phyloP scores from a whole-genome alignment of 202 grass and related monocot species.

The Brachypodium distachyon region DNA sequence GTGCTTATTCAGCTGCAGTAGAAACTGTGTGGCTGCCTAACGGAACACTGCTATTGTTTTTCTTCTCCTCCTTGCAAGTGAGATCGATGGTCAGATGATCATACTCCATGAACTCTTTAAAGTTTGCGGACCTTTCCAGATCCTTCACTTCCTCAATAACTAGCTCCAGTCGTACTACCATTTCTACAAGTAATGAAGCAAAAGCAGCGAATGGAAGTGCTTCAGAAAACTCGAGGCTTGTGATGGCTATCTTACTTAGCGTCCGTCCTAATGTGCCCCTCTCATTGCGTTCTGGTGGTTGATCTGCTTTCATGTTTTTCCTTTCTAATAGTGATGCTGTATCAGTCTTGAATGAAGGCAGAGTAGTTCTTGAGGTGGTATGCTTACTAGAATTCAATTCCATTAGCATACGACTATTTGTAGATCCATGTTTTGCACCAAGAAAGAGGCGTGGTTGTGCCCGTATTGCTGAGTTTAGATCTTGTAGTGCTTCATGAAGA shows the following conservation, averaged over 20 bases:
- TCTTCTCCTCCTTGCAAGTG: slow-evolving; percentile 25
- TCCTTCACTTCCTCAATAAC: slow-evolving; percentile 87
- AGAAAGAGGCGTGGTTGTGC: slow-evolving; percentile 88
- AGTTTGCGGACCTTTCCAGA: slow-evolving; percentile 59
- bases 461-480: slow-evolving; percentile 74
- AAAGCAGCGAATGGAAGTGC: slow-evolving; percentile 92
- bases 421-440: slow-evolving; percentile 36
- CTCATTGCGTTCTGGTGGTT: slow-evolving; percentile 29
- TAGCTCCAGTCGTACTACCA: slow-evolving; percentile 76
- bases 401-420: slow-evolving; percentile 29
- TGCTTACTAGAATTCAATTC: slow-evolving; percentile 21
- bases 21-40: slow-evolving; percentile 32
- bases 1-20: slow-evolving; percentile 20
- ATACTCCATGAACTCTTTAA: slow-evolving; percentile 53
- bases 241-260: slow-evolving; percentile 70
- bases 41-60: neutral
- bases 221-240: slow-evolving; percentile 85
- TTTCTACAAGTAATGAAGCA: slow-evolving; percentile 88
- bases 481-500: slow-evolving; percentile 81
- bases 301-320: slow-evolving; percentile 11
- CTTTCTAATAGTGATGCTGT: slow-evolving; percentile 31
- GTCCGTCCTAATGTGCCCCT: slow-evolving; percentile 43
- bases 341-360: slow-evolving; percentile 65
- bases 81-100: slow-evolving; percentile 49
- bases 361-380: neutral